Evolutionary conservation across 176 grass and related monocot genomes (phyloP).

Genomic region (Eleusine coracana): DNA sequence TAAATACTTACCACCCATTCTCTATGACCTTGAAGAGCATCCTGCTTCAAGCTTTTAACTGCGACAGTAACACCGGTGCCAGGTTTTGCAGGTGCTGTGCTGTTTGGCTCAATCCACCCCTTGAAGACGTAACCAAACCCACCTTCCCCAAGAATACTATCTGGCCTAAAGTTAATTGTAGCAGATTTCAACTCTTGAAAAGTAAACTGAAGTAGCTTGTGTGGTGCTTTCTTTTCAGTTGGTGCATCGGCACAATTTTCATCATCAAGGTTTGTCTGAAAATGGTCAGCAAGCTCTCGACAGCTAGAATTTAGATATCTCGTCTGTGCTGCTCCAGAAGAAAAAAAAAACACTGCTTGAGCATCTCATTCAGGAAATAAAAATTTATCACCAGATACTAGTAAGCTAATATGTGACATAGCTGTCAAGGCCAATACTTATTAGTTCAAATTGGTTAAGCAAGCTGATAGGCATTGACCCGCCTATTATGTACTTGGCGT

Average conservation of each 20-base stretch:
- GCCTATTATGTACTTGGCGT: conserved; percentile 20
- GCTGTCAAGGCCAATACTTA: background rate
- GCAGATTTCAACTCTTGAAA: conserved; percentile 98
- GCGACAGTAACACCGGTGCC: conserved; percentile 94
- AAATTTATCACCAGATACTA: conserved; percentile 7
- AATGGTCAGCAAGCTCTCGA: conserved; percentile 61
- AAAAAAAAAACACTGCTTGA: conserved; percentile 37
- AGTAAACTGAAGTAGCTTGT: conserved; percentile 83
- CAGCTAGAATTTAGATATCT: conserved; percentile 85
- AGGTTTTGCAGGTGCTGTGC: conserved; percentile 90
- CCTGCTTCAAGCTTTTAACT: conserved; percentile 94
- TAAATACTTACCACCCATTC: conserved; percentile 91
- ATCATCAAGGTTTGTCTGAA: conserved; percentile 53
- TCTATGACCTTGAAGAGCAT: conserved; percentile 98
- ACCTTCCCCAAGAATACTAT: conserved; percentile 99
- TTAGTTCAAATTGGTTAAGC: conserved; percentile 10
- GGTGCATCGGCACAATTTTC: conserved; percentile 56
- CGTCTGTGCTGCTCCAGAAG: conserved; percentile 58
- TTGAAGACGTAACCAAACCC: conserved; percentile 99
- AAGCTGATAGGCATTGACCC: conserved; percentile 27
- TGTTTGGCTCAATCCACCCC: conserved; percentile 90
- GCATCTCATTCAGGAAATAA: conserved; percentile 9
- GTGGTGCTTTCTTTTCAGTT: conserved; percentile 56
- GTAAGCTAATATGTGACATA: conserved; percentile 2
- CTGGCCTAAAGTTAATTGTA: conserved; percentile 92